These are phyloP conservation scores for Alternaria triticina DNA, from an alignment of 2,329 filamentous ascomycete genomes.

Conservation along the genomic window DNA sequence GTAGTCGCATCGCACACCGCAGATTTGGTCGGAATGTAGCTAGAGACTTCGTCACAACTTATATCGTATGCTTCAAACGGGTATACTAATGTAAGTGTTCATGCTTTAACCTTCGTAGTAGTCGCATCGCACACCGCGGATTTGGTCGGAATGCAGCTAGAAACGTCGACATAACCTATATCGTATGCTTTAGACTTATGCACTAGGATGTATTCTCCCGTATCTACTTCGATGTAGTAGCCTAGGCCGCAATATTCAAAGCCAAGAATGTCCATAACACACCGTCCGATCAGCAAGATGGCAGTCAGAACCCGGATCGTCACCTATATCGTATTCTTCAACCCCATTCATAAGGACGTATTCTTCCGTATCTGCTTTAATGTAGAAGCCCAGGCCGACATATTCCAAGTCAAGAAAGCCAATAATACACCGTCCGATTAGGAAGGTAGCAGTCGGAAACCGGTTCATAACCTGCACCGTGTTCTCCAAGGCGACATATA, in stretches of 20 bases:
- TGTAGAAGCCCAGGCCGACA: not conserved
- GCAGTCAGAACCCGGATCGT: not conserved
- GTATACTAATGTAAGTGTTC: not conserved
- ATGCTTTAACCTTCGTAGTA: not conserved
- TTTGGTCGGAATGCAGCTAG: not conserved
- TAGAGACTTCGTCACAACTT: not conserved
- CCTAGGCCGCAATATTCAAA: not conserved
- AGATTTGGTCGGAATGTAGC: not conserved
- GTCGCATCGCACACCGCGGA: not conserved
- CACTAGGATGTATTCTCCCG: not conserved
- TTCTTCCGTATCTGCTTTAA: not conserved
- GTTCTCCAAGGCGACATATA: not conserved
- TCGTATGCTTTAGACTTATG: not conserved
- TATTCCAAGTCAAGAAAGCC: not conserved
- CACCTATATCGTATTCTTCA: not conserved
- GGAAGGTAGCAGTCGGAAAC: not conserved
- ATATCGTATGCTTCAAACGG: not conserved
- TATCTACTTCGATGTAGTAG: not conserved
- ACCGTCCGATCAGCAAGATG: not conserved
- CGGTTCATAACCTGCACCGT: not conserved
- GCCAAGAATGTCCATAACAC: not conserved
- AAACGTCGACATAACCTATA: not conserved
- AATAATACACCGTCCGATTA: not conserved
- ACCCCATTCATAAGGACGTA: accelerated
- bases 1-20: not conserved